phyloP scores from a whole-genome alignment of 306 rosid genomes.

The Datisca glomerata region DNA sequence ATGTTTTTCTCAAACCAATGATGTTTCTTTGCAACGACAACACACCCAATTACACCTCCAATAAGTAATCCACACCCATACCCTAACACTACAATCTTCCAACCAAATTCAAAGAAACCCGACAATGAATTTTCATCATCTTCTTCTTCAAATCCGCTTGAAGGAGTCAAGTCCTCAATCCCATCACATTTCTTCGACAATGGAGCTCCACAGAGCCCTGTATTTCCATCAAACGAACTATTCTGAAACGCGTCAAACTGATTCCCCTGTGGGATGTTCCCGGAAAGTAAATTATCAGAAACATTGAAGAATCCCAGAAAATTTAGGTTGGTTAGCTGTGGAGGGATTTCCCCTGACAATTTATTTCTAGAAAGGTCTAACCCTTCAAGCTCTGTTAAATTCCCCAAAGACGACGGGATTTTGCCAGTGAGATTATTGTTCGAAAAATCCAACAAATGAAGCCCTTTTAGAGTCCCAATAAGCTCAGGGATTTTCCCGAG shows the following conservation, averaged over 20 bases:
- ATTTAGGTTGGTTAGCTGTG: neutral
- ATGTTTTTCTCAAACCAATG: no score
- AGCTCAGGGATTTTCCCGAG: constrained; percentile 7
- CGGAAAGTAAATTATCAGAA: constrained; percentile 7
- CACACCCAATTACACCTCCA: constrained; percentile 1
- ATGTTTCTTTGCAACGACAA: no score
- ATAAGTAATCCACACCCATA: constrained; percentile 1
- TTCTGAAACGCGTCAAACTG: constrained; percentile 9
- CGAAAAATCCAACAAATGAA: constrained; percentile 2
- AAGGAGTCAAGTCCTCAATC: no score
- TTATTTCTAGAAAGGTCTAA: constrained; percentile 13
- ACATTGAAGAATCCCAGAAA: constrained; percentile 12
- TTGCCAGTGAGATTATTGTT: constrained; percentile 3
- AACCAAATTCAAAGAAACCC: constrained; percentile 4
- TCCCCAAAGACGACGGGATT: constrained; percentile 5
- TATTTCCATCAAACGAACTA: constrained; percentile 7
- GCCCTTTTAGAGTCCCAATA: neutral
- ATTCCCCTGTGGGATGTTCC: constrained; percentile 9
- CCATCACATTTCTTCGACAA: constrained; percentile 16
- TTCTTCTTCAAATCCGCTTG: no score
- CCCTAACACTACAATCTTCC: constrained; percentile 9
- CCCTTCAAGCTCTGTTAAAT: neutral
- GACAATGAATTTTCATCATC: no score
- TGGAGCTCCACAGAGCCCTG: constrained; percentile 9
- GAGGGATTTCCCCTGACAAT: constrained; percentile 8